A percentile compares a stretch with the other conserved stretches of the same genome.
Evolutionary conservation across 2,329 filamentous ascomycete species (phyloP).

Genomic region (Ascochyta clinopodiicola): DNA sequence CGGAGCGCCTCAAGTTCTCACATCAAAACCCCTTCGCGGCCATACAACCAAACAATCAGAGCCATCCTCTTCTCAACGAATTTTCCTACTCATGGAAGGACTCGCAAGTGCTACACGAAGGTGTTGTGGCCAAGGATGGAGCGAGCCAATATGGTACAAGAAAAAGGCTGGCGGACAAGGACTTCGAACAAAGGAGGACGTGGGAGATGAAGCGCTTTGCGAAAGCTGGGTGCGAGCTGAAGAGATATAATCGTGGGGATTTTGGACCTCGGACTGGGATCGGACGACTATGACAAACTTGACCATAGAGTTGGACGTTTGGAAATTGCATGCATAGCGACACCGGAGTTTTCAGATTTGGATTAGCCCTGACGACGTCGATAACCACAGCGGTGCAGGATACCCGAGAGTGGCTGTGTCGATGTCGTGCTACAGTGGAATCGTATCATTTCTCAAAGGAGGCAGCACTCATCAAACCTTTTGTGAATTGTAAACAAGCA

Average conservation of each 20-base stretch:
- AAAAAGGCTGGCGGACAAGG: conserved; percentile 35
- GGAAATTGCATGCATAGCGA: conserved; percentile 1
- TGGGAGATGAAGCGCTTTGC: conserved; percentile 47
- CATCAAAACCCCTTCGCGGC: conserved; percentile 36
- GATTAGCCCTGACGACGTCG: neutral
- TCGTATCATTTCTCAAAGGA: neutral
- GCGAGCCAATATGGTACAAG: conserved; percentile 25
- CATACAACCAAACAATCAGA: conserved; percentile 34
- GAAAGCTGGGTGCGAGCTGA: conserved; percentile 40
- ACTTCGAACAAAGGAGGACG: conserved; percentile 34
- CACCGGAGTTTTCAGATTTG: neutral
- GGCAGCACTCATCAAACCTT: conserved; percentile 10
- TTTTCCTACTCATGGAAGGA: conserved; percentile 44
- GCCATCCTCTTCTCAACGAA: conserved; percentile 34
- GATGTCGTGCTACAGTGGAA: neutral
- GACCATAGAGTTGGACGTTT: neutral
- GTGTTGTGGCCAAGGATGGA: conserved; percentile 22
- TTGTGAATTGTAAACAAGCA: neutral
- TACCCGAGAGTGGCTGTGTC: neutral
- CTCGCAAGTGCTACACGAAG: conserved; percentile 32
- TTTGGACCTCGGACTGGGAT: conserved; percentile 47
- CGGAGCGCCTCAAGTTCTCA: conserved; percentile 36
- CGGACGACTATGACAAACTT: conserved; percentile 33
- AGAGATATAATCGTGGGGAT: conserved; percentile 45
- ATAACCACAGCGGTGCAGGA: neutral